Evolutionary conservation across 2,329 filamentous ascomycete genomes (phyloP).

Genomic region (Talaromyces funiculosus): DNA sequence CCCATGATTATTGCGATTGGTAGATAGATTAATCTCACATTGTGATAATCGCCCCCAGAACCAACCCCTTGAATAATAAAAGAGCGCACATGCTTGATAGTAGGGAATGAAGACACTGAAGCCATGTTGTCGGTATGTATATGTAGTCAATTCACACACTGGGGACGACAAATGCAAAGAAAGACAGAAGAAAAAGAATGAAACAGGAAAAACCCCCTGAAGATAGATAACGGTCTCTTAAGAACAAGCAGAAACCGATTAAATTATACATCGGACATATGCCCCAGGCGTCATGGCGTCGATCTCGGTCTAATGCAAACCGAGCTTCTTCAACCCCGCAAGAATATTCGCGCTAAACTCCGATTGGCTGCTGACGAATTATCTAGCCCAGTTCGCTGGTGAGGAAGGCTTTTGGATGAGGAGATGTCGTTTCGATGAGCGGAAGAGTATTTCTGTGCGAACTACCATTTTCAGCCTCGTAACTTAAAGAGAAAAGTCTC

Average conservation of each 20-base stretch:
- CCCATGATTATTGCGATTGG: background rate
- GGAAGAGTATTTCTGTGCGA: background rate
- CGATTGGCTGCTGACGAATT: background rate
- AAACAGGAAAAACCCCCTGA: background rate
- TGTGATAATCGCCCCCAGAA: constrained; percentile 65
- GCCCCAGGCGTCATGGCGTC: background rate
- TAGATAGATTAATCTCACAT: constrained; percentile 57
- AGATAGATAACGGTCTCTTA: background rate
- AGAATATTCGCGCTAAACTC: background rate
- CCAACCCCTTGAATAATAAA: constrained; percentile 44
- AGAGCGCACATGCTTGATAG: constrained; percentile 42
- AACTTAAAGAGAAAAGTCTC: background rate
- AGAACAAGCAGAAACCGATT: background rate
- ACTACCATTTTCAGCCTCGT: background rate
- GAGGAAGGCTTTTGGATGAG: background rate
- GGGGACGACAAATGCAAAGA: background rate
- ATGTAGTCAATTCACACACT: background rate
- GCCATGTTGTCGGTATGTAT: constrained; percentile 22
- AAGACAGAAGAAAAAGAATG: background rate
- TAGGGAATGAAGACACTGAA: constrained; percentile 33
- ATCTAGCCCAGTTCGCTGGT: background rate
- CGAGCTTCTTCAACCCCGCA: constrained; percentile 10
- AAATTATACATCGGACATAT: background rate
- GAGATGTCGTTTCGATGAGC: background rate
- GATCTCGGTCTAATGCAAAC: constrained; percentile 6